Evolutionary conservation across 2,329 filamentous ascomycete species (phyloP).

Genomic region (Aspergillus uvarum): DNA sequence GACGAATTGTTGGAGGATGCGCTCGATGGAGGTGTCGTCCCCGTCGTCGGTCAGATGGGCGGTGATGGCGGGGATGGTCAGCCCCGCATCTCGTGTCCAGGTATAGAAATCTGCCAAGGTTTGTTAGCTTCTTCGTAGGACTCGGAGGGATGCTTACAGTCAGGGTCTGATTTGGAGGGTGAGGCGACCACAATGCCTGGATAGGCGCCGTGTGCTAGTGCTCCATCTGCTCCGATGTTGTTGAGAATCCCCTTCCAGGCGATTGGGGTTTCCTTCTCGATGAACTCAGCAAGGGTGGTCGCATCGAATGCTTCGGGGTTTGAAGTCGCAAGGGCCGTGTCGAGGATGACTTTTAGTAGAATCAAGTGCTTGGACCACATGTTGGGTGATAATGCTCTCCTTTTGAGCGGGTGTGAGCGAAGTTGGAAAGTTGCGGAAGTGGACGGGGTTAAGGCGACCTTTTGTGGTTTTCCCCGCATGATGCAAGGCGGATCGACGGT

Average conservation of each 20-base stretch:
- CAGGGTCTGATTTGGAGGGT: conserved; percentile 52
- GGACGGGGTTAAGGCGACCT: no score
- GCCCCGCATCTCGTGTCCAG: conserved; percentile 71
- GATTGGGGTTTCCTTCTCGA: conserved; percentile 11
- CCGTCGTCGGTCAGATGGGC: conserved; percentile 49
- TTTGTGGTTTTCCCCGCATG: no score
- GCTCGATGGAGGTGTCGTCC: conserved; percentile 57
- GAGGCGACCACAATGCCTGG: conserved; percentile 56
- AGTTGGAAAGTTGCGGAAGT: no score
- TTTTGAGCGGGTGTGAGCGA: no score
- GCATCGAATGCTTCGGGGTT: background rate
- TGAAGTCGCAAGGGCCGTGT: conserved; percentile 3
- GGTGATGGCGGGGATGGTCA: conserved; percentile 64
- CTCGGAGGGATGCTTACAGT: conserved; percentile 45
- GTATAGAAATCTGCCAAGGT: conserved; percentile 67
- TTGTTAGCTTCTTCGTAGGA: background rate
- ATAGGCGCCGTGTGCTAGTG: conserved; percentile 45
- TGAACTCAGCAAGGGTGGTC: conserved; percentile 10
- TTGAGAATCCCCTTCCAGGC: conserved; percentile 14
- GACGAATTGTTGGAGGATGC: conserved; percentile 65
- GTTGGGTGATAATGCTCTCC: background rate
- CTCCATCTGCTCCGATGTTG: conserved; percentile 21
- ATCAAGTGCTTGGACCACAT: background rate
- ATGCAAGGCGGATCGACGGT: no score
- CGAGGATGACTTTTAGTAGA: conserved; percentile 2